Base-by-base conservation (phyloP, 441 rosid species). In the Erodium trifolium region DNA sequence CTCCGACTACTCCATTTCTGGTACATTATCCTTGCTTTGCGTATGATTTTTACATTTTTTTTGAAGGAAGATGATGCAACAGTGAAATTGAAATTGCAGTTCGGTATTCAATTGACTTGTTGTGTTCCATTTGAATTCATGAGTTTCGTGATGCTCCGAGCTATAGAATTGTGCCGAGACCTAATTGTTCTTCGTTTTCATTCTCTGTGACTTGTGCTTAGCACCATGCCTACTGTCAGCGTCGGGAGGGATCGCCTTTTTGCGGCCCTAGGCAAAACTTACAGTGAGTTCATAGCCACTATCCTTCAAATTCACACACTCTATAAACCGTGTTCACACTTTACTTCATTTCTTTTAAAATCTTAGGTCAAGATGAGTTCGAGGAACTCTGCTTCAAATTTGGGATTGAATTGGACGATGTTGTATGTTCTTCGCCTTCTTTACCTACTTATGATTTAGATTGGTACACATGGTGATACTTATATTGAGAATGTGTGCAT, bases 351-450 rank as follows among this genome's bases (percentile, higher is more conserved):
- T 10, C 55, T 47, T 5, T 19, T 69, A 67, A 16, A 65, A 39
- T 72, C 70, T 41, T 72, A 90, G 97, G 86, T 17, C 75, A 78
- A 70, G 96, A 90, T 69, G 86, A 86, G 78, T 92, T 91, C 47
- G 96, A 91, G 65, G 97, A 87, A 66, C 81, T 94, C 39, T 94
- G 97, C 86, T 94, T 91, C 86, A 51, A 80, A 23, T 94, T 92
- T 4, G 98, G 99, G 5, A 90, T 94, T 34, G 96, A 94, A 82
- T 92, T 92, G 39, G 99, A 92, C 39, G 98, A 89, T 73, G 99
- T 87, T 91, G 99, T 95, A 60, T 83, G 91, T 68, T 35, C 2
- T 63, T 2, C 8, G 29, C 31, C 37, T n/a, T 63, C 12, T 9
- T 2, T 57, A 16, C 27, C 62, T 55, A 55, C 23, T 17, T 57